Percentiles rank a stretch among this genome's conserved stretches.
Evolutionary conservation across 495 filamentous ascomycete species (phyloP).

Genomic region (Podospora pseudocomata): DNA sequence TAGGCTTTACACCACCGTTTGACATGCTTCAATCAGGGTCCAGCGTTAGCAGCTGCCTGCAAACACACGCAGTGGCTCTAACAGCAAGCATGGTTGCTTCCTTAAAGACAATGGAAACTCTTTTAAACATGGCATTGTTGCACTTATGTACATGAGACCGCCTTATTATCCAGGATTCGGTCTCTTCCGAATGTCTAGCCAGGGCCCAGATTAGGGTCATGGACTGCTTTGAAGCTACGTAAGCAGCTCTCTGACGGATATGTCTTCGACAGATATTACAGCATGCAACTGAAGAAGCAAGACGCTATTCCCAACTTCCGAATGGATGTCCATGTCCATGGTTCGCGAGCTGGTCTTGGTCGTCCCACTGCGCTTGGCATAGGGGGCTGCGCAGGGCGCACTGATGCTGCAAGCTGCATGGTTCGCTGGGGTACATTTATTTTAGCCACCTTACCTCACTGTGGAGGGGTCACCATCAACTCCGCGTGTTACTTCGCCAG

Average conservation of each 20-base stretch:
- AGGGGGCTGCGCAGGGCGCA: constrained; percentile 4
- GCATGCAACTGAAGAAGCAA: background rate
- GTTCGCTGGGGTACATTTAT: constrained; percentile 8
- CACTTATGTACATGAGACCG: background rate
- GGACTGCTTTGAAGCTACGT: background rate
- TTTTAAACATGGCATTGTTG: background rate
- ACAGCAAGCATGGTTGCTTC: background rate
- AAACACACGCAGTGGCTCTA: background rate
- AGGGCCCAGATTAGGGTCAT: background rate
- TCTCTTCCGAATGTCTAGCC: background rate
- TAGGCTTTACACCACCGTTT: constrained; percentile 5
- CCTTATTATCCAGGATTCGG: background rate
- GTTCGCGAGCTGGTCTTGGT: background rate
- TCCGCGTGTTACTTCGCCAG: constrained; percentile 9
- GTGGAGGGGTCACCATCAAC: constrained; percentile 10
- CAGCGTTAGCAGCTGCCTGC: constrained; percentile 4
- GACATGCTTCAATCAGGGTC: background rate
- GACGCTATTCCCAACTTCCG: background rate
- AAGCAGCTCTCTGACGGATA: background rate
- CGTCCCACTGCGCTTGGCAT: background rate
- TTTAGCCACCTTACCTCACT: constrained; percentile 14
- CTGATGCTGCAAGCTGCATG: constrained; percentile 2
- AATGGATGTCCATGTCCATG: background rate
- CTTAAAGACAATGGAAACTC: background rate
- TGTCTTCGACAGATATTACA: background rate